phyloP scores from a whole-genome alignment of 371 early-diverging fungal genomes.

The Chytridiales sp. region DNA sequence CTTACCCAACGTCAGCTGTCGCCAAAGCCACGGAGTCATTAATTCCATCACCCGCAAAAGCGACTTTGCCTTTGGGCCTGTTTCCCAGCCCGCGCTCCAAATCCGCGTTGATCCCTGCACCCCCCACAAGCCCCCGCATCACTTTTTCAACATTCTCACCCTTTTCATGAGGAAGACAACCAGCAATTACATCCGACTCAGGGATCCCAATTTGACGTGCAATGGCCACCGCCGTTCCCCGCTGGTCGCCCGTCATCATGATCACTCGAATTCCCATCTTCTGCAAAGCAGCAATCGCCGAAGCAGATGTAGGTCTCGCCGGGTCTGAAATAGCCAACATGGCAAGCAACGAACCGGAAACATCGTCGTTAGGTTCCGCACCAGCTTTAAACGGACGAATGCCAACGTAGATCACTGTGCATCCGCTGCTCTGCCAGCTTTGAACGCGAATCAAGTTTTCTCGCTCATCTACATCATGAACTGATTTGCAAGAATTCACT shows the following conservation, averaged over 20 bases:
- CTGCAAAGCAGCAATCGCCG: conserved; percentile 65
- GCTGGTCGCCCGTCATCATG: conserved; percentile 94
- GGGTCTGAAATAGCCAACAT: conserved; percentile 79
- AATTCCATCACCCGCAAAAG: conserved; percentile 85
- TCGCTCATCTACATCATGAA: too few relatives aligned
- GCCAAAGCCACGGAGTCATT: conserved; percentile 92
- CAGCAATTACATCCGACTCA: conserved; percentile 72
- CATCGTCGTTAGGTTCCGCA: conserved; percentile 46
- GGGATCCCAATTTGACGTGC: conserved; percentile 70
- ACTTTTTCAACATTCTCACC: conserved; percentile 77
- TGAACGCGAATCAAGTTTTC: too few relatives aligned
- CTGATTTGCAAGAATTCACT: conserved; percentile 58
- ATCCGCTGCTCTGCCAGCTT: conserved; percentile 62
- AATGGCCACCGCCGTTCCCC: conserved; percentile 73
- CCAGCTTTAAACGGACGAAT: conserved; percentile 37
- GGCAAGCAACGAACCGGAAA: conserved; percentile 68
- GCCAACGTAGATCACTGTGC: conserved; percentile 63
- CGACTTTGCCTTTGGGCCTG: conserved; percentile 43
- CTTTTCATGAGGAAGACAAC: conserved; percentile 87
- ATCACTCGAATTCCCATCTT: conserved; percentile 71
- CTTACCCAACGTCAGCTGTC: conserved; percentile 78
- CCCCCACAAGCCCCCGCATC: conserved; percentile 70
- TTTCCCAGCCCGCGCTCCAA: not conserved
- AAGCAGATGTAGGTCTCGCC: conserved; percentile 73
- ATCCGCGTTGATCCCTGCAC: not conserved